Evolutionary conservation across 2,329 filamentous ascomycete species (phyloP).

Genomic region (Fusarium sp.): DNA sequence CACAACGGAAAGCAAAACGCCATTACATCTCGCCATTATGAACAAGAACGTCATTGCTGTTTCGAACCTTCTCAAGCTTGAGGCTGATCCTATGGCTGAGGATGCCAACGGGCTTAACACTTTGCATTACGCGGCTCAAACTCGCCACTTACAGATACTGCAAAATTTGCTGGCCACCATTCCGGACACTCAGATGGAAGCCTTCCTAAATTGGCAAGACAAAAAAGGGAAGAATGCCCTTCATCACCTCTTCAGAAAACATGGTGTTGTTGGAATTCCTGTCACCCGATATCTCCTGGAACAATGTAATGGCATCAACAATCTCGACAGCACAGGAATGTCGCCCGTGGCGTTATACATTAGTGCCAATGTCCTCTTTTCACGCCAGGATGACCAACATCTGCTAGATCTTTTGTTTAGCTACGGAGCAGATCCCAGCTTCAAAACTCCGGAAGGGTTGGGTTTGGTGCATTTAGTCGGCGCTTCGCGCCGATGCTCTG

Average conservation of each 20-base stretch:
- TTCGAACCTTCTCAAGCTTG: neutral
- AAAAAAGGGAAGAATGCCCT: neutral
- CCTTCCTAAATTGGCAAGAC: neutral
- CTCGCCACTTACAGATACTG: neutral
- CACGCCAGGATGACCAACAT: fast-evolving
- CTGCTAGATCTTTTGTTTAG: neutral
- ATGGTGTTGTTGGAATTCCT: neutral
- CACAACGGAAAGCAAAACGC: neutral
- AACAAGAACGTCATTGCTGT: neutral
- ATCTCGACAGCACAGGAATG: neutral
- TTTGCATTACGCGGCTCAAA: neutral
- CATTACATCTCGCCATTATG: neutral
- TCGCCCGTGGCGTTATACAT: neutral
- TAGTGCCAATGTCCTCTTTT: neutral
- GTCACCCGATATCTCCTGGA: neutral
- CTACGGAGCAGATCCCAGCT: neutral
- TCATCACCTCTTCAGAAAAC: neutral
- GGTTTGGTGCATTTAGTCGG: neutral
- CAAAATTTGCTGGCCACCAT: neutral
- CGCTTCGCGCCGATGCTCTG: neutral
- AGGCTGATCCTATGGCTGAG: neutral
- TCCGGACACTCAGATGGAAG: neutral
- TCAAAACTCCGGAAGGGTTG: neutral
- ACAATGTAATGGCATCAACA: neutral
- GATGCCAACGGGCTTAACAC: neutral